These are phyloP conservation scores for Fusarium sp. DNA, from an alignment of 2,329 filamentous ascomycete species.

Conservation along the genomic window DNA sequence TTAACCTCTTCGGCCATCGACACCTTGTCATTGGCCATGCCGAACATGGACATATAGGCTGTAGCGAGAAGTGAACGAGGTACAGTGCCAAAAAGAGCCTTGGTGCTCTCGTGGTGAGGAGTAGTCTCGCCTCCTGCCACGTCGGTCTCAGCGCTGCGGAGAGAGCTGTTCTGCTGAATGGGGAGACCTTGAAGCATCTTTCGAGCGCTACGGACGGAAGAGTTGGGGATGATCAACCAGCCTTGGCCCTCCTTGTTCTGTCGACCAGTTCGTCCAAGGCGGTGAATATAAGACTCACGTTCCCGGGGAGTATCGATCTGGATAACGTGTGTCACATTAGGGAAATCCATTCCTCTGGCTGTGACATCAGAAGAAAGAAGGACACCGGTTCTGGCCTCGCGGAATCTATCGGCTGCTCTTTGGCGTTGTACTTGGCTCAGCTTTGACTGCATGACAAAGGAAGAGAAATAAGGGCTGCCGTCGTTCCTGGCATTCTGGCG, in stretches of 20 bases:
- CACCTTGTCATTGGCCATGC: conserved; percentile 55
- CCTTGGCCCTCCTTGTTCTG: conserved; percentile 78
- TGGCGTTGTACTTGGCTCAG: conserved; percentile 78
- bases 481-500: conserved; percentile 52
- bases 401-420: conserved; percentile 76
- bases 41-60: conserved; percentile 68
- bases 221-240: conserved; percentile 70
- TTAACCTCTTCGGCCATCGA: conserved; percentile 62
- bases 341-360: conserved; percentile 85
- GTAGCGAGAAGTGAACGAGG: conserved; percentile 46
- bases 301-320: conserved; percentile 73
- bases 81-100: conserved; percentile 54
- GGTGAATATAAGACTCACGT: conserved; percentile 79
- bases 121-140: conserved; percentile 59
- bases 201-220: conserved; percentile 61
- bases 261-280: conserved; percentile 79
- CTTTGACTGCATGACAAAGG: conserved; percentile 75
- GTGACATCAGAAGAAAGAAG: conserved; percentile 84
- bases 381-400: conserved; percentile 67
- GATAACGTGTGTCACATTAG: conserved; percentile 81
- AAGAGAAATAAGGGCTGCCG: conserved; percentile 52
- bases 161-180: conserved; percentile 62
- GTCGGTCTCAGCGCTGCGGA: conserved; percentile 64
- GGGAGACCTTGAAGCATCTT: conserved; percentile 67
- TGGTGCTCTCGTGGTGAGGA: conserved; percentile 57